Evolutionary conservation across 1,284 basidiomycete species (phyloP).

Genomic region (Tilletia setariae): DNA sequence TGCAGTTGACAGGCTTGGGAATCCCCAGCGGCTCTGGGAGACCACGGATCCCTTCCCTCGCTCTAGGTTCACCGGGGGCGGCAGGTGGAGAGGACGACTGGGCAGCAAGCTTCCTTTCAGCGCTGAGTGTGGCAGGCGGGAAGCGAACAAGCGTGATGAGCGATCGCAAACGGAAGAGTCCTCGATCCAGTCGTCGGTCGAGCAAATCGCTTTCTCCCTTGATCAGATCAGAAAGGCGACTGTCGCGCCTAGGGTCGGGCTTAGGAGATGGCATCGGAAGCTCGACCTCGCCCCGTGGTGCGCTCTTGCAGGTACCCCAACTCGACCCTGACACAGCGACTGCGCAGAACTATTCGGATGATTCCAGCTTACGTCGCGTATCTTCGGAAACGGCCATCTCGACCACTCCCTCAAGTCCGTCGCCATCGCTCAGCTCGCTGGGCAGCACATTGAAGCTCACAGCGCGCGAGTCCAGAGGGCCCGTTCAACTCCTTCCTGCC

Average conservation of each 20-base stretch:
- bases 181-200: neutral
- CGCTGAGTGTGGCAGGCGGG: neutral
- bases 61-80: neutral
- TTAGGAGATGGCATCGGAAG: no score
- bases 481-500: neutral
- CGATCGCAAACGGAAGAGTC: neutral
- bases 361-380: no score
- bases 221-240: neutral
- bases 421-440: neutral
- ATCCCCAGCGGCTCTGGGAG: no score
- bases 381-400: neutral
- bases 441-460: constrained; percentile 4
- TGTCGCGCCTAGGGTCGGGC: neutral
- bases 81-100: constrained; percentile 2
- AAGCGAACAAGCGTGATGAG: neutral
- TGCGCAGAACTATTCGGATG: no score
- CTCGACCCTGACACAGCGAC: no score
- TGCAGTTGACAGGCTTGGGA: no score
- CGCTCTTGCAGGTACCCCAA: no score
- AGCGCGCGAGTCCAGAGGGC: neutral
- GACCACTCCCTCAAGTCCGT: neutral
- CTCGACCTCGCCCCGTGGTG: no score
- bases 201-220: neutral
- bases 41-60: neutral
- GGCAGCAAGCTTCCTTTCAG: neutral